Conservation (phyloP, 75 land plant genomes). For the Selaginella tamariscina region DNA sequence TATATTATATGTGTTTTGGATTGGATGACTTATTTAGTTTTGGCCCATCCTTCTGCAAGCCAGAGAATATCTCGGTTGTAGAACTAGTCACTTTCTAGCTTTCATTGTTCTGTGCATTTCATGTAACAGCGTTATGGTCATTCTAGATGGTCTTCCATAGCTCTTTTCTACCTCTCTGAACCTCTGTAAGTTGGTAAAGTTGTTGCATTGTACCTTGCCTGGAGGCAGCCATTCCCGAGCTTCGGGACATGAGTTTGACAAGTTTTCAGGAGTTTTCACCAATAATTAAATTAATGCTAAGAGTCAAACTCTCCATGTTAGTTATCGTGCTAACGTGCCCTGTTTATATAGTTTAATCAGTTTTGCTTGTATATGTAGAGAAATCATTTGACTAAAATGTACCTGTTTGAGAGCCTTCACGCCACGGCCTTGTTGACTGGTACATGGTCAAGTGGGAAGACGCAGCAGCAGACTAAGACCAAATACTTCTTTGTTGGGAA, state of each 20-base stretch:
- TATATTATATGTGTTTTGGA: too few relatives aligned
- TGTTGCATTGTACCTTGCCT: neutral
- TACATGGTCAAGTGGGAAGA: neutral
- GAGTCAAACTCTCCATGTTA: too few relatives aligned
- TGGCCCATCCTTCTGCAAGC: too few relatives aligned
- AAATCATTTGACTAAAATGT: too few relatives aligned
- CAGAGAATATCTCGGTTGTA: neutral
- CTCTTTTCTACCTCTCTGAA: neutral
- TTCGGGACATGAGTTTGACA: too few relatives aligned
- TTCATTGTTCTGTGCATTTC: neutral
- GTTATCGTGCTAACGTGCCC: too few relatives aligned
- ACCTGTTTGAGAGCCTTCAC: neutral
- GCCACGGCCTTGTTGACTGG: neutral
- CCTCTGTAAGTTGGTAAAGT: too few relatives aligned
- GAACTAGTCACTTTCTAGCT: neutral
- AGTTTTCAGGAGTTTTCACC: too few relatives aligned
- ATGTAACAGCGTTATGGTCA: neutral
- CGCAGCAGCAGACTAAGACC: neutral
- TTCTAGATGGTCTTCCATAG: neutral
- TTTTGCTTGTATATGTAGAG: too few relatives aligned
- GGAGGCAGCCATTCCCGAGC: neutral
- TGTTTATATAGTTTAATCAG: too few relatives aligned
- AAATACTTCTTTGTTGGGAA: neutral
- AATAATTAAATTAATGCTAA: too few relatives aligned
- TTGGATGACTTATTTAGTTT: too few relatives aligned